Conservation (phyloP, 805 yeast genomes). For the Citeromyces nyonsensis region DNA sequence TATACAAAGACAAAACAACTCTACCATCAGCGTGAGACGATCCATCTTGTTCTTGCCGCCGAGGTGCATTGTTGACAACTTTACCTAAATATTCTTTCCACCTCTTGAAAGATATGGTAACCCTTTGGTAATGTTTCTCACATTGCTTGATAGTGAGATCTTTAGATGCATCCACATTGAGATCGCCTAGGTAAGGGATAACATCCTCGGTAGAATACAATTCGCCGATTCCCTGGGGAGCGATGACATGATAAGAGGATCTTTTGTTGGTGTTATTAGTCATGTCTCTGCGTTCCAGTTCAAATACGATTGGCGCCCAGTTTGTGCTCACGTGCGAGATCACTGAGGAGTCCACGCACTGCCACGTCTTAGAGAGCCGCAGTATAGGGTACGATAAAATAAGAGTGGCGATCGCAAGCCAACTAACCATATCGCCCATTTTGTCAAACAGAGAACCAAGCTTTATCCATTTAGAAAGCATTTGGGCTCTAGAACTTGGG, state of each 20-base stretch:
- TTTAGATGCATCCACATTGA: slow-evolving; percentile 33
- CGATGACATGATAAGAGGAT: slow-evolving; percentile 57
- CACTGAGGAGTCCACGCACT: slow-evolving; percentile 41
- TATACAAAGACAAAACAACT: slow-evolving; percentile 8
- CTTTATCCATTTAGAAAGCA: slow-evolving; percentile 73
- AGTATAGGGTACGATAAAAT: slow-evolving; percentile 73
- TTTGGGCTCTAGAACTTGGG: slow-evolving; percentile 37
- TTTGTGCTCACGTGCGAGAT: slow-evolving; percentile 53
- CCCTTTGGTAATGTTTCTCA: slow-evolving; percentile 49
- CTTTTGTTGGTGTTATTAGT: slow-evolving; percentile 38
- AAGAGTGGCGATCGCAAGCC: slow-evolving; percentile 81
- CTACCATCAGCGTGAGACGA: not conserved
- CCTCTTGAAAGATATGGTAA: slow-evolving; percentile 58
- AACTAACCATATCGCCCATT: slow-evolving; percentile 84
- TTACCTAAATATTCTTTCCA: slow-evolving; percentile 63
- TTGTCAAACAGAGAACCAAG: slow-evolving; percentile 66
- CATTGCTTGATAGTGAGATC: slow-evolving; percentile 33
- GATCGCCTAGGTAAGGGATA: slow-evolving; percentile 85
- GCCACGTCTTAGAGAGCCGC: slow-evolving; percentile 65
- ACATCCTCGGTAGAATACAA: slow-evolving; percentile 62
- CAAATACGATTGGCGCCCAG: slow-evolving; percentile 91
- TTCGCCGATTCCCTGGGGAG: slow-evolving; percentile 78
- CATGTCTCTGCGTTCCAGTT: slow-evolving; percentile 63
- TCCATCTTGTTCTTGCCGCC: not conserved
- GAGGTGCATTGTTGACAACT: slow-evolving; percentile 9